Conservation (phyloP, 2,329 filamentous ascomycete genomes). For the Colletotrichum higginsianum region DNA sequence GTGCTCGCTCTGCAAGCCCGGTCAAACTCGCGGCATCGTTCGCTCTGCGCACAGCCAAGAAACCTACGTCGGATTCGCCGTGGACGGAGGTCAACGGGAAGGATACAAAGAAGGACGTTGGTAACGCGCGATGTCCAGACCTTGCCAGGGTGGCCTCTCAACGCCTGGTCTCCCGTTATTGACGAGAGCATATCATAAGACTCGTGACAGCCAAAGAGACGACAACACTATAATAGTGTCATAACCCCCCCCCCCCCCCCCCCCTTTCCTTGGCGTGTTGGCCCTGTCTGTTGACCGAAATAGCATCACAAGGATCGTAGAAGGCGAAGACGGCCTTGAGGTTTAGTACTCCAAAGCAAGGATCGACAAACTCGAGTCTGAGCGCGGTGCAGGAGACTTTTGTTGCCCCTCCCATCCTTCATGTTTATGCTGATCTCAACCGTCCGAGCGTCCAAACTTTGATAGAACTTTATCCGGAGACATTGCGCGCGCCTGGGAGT, state of each 20-base stretch:
- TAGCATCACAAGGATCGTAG: not conserved
- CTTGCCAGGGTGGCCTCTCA: not conserved
- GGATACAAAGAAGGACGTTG: constrained; percentile 1
- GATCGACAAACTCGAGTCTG: constrained; percentile 26
- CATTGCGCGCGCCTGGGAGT: constrained; percentile 9
- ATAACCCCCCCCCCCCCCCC: not conserved
- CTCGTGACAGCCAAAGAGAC: not conserved
- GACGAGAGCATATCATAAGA: not conserved
- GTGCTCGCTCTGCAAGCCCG: constrained; percentile 16
- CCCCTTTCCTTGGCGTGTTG: not conserved
- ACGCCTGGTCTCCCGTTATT: not conserved
- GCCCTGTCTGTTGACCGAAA: constrained; percentile 9
- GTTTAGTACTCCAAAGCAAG: not conserved
- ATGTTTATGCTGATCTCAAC: constrained; percentile 21
- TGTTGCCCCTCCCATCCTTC: not conserved
- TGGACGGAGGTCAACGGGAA: not conserved
- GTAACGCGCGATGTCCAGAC: not conserved
- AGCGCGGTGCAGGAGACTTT: constrained; percentile 15
- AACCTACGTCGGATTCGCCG: not conserved
- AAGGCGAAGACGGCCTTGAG: not conserved
- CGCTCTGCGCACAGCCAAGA: not conserved
- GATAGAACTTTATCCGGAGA: constrained; percentile 15
- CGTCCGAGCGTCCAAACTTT: constrained; percentile 32
- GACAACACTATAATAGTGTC: constrained; percentile 6
- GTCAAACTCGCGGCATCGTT: not conserved